phyloP scores from a whole-genome alignment of 176 grass and related monocot genomes.

The Eragrostis curvula region DNA sequence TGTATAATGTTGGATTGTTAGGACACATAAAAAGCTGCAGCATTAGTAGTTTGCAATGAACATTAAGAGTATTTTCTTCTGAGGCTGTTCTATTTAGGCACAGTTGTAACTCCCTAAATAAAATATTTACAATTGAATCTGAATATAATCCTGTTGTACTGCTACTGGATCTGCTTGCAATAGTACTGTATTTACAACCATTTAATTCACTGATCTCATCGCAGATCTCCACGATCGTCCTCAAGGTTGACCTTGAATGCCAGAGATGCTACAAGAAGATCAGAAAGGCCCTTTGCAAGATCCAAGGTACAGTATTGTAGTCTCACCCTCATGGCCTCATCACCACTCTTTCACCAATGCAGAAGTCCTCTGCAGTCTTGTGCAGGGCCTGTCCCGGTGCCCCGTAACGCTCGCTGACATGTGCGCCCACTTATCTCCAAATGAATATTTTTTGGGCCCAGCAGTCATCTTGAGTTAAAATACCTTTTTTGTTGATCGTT shows the following conservation, averaged over 20 bases:
- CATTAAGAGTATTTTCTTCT: neutral
- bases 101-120: neutral
- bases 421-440: neutral
- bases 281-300: slow-evolving; percentile 72
- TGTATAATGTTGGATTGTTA: neutral
- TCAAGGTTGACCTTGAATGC: slow-evolving; percentile 91
- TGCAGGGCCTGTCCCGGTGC: neutral
- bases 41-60: neutral
- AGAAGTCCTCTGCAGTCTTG: neutral
- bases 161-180: slow-evolving; percentile 29
- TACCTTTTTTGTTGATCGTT: neutral
- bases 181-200: slow-evolving; percentile 12
- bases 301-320: slow-evolving; percentile 67
- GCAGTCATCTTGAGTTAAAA: neutral
- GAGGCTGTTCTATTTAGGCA: neutral
- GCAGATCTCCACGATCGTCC: slow-evolving; percentile 74
- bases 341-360: slow-evolving; percentile 29
- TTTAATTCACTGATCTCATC: slow-evolving; percentile 40
- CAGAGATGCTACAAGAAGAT: slow-evolving; percentile 82
- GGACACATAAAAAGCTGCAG: neutral
- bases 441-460: neutral
- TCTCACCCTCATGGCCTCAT: neutral
- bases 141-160: neutral
- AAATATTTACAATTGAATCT: slow-evolving; percentile 13
- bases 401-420: neutral